Conservation (phyloP, 257 asterid genomes). For the Ehretia macrophylla region DNA sequence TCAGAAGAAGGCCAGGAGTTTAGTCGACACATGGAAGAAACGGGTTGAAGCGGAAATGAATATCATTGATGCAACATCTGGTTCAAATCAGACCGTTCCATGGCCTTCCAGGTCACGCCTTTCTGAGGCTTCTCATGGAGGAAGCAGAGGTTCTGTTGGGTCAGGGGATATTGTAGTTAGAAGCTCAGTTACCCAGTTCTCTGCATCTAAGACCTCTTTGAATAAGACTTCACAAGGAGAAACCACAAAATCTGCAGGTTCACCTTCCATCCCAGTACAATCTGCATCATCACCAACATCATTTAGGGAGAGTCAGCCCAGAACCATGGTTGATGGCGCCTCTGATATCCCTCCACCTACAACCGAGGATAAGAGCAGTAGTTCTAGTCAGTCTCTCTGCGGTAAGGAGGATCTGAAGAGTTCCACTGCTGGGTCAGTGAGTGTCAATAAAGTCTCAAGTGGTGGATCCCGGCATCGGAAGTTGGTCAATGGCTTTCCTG, state of each 20-base stretch:
- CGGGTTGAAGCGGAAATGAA: slow-evolving; percentile 95
- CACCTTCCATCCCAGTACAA: slow-evolving; percentile 55
- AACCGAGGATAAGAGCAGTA: slow-evolving; percentile 75
- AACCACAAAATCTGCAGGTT: slow-evolving; percentile 51
- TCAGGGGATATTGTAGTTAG: slow-evolving; percentile 52
- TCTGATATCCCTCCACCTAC: slow-evolving; percentile 41
- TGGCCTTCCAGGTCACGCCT: slow-evolving; percentile 76
- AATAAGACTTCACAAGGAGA: slow-evolving; percentile 61
- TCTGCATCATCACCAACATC: slow-evolving; percentile 45
- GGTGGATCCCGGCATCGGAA: slow-evolving; percentile 49
- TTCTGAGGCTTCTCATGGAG: slow-evolving; percentile 60
- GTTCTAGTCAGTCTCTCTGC: slow-evolving; percentile 66
- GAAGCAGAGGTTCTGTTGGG: slow-evolving; percentile 42
- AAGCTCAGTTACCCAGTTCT: slow-evolving; percentile 50
- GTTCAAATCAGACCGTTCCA: slow-evolving; percentile 39
- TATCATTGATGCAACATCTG: slow-evolving; percentile 54
- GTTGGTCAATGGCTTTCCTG: slow-evolving; percentile 37
- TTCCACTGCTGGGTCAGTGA: slow-evolving; percentile 38
- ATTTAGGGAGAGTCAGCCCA: slow-evolving; percentile 55
- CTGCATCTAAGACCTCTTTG: slow-evolving; percentile 48
- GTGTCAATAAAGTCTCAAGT: slow-evolving; percentile 47
- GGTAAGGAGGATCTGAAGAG: slow-evolving; percentile 63
- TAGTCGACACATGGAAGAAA: slow-evolving; percentile 96
- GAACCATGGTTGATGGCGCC: slow-evolving; percentile 31
- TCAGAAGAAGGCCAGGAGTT: slow-evolving; percentile 73